phyloP scores from a whole-genome alignment of 2,329 filamentous ascomycete genomes.

The Ceratocystis huliohia region DNA sequence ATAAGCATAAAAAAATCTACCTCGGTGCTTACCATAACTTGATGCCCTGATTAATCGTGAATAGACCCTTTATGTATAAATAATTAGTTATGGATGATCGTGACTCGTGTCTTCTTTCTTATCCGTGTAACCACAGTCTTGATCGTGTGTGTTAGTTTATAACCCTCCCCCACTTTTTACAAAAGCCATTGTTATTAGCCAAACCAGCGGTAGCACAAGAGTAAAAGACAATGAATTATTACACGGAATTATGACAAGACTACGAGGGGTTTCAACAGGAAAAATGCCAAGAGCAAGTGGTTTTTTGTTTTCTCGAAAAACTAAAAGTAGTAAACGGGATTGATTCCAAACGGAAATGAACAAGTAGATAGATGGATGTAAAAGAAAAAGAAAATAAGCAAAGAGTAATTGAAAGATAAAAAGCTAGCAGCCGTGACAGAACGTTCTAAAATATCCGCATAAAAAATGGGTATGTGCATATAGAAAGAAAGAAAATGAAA shows the following conservation, averaged over 20 bases:
- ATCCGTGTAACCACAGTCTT: neutral
- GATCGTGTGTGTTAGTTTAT: neutral
- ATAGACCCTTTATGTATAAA: no score
- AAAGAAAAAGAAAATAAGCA: neutral
- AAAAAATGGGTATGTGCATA: neutral
- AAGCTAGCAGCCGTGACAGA: conserved; percentile 5
- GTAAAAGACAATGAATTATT: neutral
- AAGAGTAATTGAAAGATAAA: conserved; percentile 3
- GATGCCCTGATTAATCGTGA: no score
- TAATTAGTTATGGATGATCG: no score
- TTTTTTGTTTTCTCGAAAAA: neutral
- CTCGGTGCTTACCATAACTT: no score
- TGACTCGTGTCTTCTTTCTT: no score
- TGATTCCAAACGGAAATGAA: conserved; percentile 20
- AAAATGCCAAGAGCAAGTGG: neutral
- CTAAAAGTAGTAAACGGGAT: conserved; percentile 16
- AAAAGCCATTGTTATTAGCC: neutral
- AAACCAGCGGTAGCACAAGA: neutral
- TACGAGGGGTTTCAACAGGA: neutral
- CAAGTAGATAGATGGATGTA: conserved; percentile 18
- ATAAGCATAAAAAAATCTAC: neutral
- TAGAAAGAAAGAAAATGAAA: neutral
- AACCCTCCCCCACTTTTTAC: neutral
- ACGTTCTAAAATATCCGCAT: conserved; percentile 1
- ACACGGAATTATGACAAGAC: neutral